Evolutionary conservation across 2,329 filamentous ascomycete species (phyloP), one percentile per base, ranked within the genome.

Genomic region (Colletotrichum limetticola): DNA sequence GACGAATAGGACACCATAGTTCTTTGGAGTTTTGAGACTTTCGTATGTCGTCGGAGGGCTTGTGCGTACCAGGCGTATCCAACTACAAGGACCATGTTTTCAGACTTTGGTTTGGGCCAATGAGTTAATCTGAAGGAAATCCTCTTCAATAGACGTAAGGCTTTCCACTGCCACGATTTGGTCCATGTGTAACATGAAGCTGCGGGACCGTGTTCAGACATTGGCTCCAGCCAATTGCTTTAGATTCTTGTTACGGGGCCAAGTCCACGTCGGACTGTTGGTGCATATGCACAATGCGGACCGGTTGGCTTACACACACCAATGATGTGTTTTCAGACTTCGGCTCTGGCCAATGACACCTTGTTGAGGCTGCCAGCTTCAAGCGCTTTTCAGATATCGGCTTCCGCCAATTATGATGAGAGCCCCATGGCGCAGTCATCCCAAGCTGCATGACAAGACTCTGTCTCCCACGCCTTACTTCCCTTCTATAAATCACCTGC

Each of bases 71-170:
- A 19, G 6, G 4, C n/a, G 35, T 26, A 16, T 49, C 19, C 22
- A 5, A 5, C 12, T 5, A 14, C 28, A 16, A 12, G 24, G 5
- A 24, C 19, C n/a, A 4, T 11, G 8, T 63, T 55, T 63, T 49
- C 58, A 37, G 66, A 57, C 66, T 63, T 14, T 6, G 58, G 49
- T 7, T 35, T 63, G n/a, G 9, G 19, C 66, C 46, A 62, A 32
- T 62, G 8, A 11, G 19, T 11, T 14, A 5, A 8, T 46, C 3
- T 3, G 30, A 11, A 16, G 2, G 16, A 46, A 1, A 0, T n/a
- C 37, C 16, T 16, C 37, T 0, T n/a, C 0, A n/a, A 22, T 8
- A 26, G 22, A 26, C n/a, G 52, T 12, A 55, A 26, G 52, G 7
- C 52, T 55, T 22, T 46, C 5, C 4, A 19, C 5, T 14, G 4